phyloP scores from a whole-genome alignment of 176 grass and related monocot species.

The Rhynchospora pubera region DNA sequence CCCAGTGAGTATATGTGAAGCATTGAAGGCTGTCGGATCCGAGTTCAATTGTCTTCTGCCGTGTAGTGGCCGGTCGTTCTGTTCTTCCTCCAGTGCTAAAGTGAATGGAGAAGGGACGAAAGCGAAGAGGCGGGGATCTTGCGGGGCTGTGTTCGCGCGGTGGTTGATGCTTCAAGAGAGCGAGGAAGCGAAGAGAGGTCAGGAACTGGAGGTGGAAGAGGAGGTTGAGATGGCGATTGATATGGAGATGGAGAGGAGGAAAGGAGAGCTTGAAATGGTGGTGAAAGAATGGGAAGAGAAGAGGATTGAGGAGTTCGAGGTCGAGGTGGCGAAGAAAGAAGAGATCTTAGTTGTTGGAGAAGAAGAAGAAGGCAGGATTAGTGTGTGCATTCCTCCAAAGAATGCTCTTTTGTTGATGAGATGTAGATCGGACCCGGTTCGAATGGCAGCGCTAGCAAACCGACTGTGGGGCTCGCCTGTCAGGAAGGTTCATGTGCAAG shows the following conservation, averaged over 20 bases:
- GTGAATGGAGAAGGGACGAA: constrained; percentile 18
- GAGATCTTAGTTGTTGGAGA: constrained; percentile 65
- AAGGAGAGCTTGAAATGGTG: constrained; percentile 13
- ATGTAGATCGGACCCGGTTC: constrained; percentile 81
- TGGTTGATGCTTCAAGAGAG: constrained; percentile 57
- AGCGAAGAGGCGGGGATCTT: constrained; percentile 24
- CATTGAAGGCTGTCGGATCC: constrained; percentile 64
- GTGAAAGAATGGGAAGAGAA: constrained; percentile 37
- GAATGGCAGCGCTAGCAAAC: constrained; percentile 68
- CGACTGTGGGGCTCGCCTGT: constrained; percentile 80
- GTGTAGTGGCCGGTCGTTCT: constrained; percentile 60
- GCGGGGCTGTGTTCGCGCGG: constrained; percentile 68
- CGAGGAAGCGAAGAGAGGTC: constrained; percentile 31
- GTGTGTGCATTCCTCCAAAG: constrained; percentile 78
- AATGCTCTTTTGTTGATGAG: constrained; percentile 94
- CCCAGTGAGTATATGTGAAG: constrained; percentile 91
- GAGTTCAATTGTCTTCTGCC: constrained; percentile 50
- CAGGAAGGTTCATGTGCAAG: constrained; percentile 36
- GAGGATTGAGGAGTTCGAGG: constrained; percentile 40
- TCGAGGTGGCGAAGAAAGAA: constrained; percentile 57
- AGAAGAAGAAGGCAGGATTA: constrained; percentile 68
- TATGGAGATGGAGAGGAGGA: constrained; percentile 48
- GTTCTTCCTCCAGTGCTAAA: constrained; percentile 46
- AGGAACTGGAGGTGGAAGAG: constrained; percentile 32
- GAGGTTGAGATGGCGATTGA: constrained; percentile 42